Evolutionary conservation across 2,329 filamentous ascomycete genomes (phyloP).

Genomic region (Botrytis fragariae): DNA sequence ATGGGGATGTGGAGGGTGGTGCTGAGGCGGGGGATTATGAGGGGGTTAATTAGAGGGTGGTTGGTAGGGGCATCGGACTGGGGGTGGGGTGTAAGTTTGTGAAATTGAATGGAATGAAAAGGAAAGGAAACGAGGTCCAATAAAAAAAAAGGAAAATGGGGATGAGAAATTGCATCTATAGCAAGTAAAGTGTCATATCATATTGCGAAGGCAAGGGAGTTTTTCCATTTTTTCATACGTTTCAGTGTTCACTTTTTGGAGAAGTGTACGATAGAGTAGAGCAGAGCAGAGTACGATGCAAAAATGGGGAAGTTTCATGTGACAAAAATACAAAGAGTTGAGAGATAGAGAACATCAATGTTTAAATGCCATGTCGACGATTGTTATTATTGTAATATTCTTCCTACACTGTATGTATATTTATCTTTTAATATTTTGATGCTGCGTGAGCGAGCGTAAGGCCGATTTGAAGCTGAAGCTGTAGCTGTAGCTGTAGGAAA

Average conservation of each 20-base stretch:
- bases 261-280: not conserved
- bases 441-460: not conserved
- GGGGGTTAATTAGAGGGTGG: not conserved
- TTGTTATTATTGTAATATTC: not conserved
- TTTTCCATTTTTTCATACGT: not conserved
- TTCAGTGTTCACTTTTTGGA: not conserved
- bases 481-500: not conserved
- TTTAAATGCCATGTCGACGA: no score
- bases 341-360: no score
- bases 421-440: not conserved
- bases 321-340: not conserved
- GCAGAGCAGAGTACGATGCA: not conserved
- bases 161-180: not conserved
- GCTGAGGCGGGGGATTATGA: not conserved
- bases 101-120: not conserved
- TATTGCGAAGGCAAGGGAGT: not conserved
- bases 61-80: not conserved
- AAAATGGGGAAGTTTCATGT: not conserved
- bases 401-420: not conserved
- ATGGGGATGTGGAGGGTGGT: not conserved
- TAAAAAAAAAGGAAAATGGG: not conserved
- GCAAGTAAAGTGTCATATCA: not conserved
- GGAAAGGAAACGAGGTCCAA: not conserved
- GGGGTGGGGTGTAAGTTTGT: not conserved
- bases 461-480: no score